Evolutionary conservation across 495 filamentous ascomycete species (phyloP).

Genomic region (Elaphomyces granulatus): DNA sequence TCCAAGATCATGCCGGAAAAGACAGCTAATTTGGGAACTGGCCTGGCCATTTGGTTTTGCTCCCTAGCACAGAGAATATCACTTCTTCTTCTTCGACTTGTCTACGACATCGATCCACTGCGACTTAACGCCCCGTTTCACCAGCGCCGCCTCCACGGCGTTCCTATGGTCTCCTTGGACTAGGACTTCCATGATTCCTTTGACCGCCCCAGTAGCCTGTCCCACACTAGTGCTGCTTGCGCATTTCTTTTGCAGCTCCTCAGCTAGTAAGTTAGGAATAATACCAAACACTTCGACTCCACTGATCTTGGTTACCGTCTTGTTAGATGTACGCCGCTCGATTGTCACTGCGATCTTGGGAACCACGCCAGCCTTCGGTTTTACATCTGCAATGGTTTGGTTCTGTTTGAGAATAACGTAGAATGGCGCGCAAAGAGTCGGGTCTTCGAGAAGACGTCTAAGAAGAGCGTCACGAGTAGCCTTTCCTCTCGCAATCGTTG

Average conservation of each 20-base stretch:
- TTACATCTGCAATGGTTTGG: constrained; percentile 36
- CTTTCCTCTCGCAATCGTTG: constrained; percentile 40
- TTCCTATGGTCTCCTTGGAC: constrained; percentile 56
- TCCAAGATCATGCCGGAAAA: too few relatives aligned
- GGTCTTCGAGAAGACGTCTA: constrained; percentile 41
- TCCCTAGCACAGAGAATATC: too few relatives aligned
- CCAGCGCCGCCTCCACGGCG: constrained; percentile 44
- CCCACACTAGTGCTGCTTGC: constrained; percentile 55
- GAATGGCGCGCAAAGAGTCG: constrained; percentile 32
- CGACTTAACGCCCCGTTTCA: constrained; percentile 41
- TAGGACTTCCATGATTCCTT: constrained; percentile 54
- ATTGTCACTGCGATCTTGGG: constrained; percentile 46
- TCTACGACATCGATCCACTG: constrained; percentile 51
- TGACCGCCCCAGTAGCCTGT: constrained; percentile 45
- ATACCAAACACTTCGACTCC: constrained; percentile 51
- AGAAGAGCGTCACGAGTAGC: constrained; percentile 49
- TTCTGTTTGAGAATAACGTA: constrained; percentile 43
- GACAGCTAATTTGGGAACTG: too few relatives aligned
- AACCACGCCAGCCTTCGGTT: constrained; percentile 45
- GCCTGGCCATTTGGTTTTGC: too few relatives aligned
- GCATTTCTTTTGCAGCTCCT: constrained; percentile 57
- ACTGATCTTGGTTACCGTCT: constrained; percentile 50
- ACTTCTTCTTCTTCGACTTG: constrained; percentile 60
- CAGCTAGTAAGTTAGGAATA: constrained; percentile 44
- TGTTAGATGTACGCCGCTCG: constrained; percentile 53